phyloP scores from a whole-genome alignment of 805 yeast species.

The Sugiyamaella boreocaroliniensis region DNA sequence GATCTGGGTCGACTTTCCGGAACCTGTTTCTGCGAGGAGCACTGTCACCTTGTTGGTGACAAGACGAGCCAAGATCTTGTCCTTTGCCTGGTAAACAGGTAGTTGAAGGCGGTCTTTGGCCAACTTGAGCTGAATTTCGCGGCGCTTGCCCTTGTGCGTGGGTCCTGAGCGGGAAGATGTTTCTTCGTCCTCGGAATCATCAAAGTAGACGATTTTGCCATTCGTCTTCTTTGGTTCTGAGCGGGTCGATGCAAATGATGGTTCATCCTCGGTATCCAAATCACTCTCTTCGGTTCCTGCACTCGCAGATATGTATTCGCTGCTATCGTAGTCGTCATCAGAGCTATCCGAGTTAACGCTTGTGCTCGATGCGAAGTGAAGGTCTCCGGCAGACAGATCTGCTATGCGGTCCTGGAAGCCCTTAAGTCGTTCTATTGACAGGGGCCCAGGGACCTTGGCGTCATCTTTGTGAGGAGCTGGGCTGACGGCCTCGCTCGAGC shows the following conservation, averaged over 20 bases:
- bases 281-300: background rate
- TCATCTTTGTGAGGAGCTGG: background rate
- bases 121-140: background rate
- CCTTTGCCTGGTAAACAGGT: slow-evolving; percentile 72
- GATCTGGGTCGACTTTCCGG: slow-evolving; percentile 95
- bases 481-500: background rate
- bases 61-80: slow-evolving; percentile 52
- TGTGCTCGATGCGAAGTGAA: slow-evolving; percentile 6
- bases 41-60: slow-evolving; percentile 59
- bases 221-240: slow-evolving; percentile 1
- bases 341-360: background rate
- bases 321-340: background rate
- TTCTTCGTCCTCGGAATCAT: slow-evolving; percentile 21
- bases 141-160: background rate
- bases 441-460: slow-evolving; percentile 13
- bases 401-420: slow-evolving; percentile 3
- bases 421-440: slow-evolving; percentile 11
- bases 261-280: background rate
- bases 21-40: slow-evolving; percentile 94
- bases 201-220: slow-evolving; percentile 7
- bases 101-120: slow-evolving; percentile 45
- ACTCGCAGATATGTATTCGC: background rate
- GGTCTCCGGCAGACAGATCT: slow-evolving; percentile 12
- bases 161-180: background rate
- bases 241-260: background rate